Base-by-base conservation (phyloP, 1,284 basidiomycete genomes). In the Ustilago bromivora region DNA sequence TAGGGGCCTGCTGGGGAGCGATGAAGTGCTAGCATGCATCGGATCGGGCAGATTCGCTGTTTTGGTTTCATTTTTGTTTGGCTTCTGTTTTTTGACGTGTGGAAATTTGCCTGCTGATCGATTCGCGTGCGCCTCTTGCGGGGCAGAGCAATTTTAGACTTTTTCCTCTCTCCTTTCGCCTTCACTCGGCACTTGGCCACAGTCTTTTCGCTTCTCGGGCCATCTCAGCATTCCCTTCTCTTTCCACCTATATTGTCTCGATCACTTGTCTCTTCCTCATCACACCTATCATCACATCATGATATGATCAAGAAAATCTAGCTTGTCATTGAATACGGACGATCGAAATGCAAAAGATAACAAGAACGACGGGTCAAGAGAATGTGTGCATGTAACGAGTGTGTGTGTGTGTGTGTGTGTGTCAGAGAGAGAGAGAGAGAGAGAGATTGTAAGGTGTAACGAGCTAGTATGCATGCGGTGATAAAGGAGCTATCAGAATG, bases 391-490 rank as follows among this genome's bases (percentile, higher is more conserved):
- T 58, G 36, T 23, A 36, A 46, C 32, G 28, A 57, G 11, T 36
- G 43, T 49, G 41, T 57, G 4, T 60, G 36, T 36, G 28, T 51
- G 38, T 40, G 2, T 23, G 23, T 23, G 23, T 23, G 23, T 23
- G 2, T 23, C 3, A 28, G 23, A 28, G 23, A 28, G 23, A 28
- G 23, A 28, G 23, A 28, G 23, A 28, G 2, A 23, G 2, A 23
- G 5, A 56, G 38, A 10, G 15, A 46, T 19, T n/a, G 15, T 46
- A n/a, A 54, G 12, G 8, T 35, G 52, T 36, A 36, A 36, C 7
- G 35, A 19, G n/a, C n/a, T 19, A 36, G 23, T 23, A 31, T 47
- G 57, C 57, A 58, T 58, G 57, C 57, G 31, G 57, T 17, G 23
- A 54, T 58, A 35, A 47, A 23, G 28, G n/a, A 36, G 12, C 23